These are phyloP conservation scores for Kwoniella heveanensis DNA, from an alignment of 768 basidiomycete species.

Conservation along the genomic window DNA sequence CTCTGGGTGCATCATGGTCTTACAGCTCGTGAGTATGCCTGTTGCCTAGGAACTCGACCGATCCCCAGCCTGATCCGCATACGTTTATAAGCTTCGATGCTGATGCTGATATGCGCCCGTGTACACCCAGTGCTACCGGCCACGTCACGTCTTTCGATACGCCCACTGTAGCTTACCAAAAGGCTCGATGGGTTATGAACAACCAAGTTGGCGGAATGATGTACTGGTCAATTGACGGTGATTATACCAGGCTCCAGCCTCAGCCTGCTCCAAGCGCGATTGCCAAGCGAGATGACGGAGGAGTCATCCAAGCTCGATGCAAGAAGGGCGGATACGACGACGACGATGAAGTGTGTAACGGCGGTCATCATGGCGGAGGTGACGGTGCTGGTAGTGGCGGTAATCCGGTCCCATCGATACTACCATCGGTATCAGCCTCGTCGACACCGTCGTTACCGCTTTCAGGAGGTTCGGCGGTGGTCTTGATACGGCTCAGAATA, in stretches of 20 bases:
- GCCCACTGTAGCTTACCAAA: slow-evolving; percentile 13
- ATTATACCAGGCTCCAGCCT: slow-evolving; percentile 14
- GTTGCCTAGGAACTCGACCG: background rate
- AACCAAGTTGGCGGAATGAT: slow-evolving; percentile 23
- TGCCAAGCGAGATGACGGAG: background rate
- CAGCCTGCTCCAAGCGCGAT: background rate
- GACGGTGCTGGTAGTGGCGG: background rate
- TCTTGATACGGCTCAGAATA: slow-evolving; percentile 11
- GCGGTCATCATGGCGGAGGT: background rate
- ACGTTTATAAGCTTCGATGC: background rate
- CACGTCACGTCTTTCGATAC: slow-evolving; percentile 17
- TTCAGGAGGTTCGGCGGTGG: slow-evolving; percentile 12
- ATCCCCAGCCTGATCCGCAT: too few species aligned
- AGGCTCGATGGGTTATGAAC: slow-evolving; percentile 13
- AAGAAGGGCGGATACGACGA: slow-evolving; percentile 1
- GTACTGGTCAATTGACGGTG: slow-evolving; percentile 21
- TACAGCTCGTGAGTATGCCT: slow-evolving; percentile 15
- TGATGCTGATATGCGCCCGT: background rate
- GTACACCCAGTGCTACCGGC: slow-evolving; percentile 2
- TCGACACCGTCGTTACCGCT: slow-evolving; percentile 12
- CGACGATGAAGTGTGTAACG: background rate
- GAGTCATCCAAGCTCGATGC: background rate
- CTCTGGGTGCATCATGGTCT: slow-evolving; percentile 18
- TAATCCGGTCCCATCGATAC: background rate
- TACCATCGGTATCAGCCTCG: slow-evolving; percentile 15